Evolutionary conservation across 306 rosid genomes (phyloP).

Genomic region (Trifolium dubium): DNA sequence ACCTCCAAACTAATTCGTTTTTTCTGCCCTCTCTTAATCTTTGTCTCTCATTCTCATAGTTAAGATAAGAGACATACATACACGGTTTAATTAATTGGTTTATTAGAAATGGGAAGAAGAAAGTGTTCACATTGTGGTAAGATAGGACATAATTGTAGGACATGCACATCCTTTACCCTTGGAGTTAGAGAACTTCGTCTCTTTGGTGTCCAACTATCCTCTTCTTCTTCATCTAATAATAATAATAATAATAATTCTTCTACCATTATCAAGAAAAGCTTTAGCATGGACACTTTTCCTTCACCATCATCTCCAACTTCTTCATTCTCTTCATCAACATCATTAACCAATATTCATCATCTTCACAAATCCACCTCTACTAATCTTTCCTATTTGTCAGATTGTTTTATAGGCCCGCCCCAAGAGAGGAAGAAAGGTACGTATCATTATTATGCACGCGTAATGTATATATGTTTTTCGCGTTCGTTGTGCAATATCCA

Average conservation of each 20-base stretch:
- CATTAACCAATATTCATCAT: slow-evolving; percentile 28
- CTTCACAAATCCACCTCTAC: slow-evolving; percentile 46
- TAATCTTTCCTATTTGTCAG: slow-evolving; percentile 70
- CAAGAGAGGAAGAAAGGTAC: slow-evolving; percentile 81
- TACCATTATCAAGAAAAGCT: slow-evolving; percentile 66
- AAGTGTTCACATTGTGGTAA: slow-evolving; percentile 98
- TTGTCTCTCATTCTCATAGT: slow-evolving; percentile 1
- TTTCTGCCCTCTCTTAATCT: slow-evolving; percentile 37
- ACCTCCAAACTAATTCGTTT: slow-evolving; percentile 52
- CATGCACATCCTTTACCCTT: slow-evolving; percentile 64
- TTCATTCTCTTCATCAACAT: slow-evolving; percentile 43
- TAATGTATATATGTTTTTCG: too few species aligned
- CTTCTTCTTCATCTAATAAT: neutral
- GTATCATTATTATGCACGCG: too few species aligned
- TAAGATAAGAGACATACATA: neutral
- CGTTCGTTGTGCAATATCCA: too few species aligned
- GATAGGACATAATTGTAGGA: slow-evolving; percentile 92
- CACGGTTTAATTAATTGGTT: neutral
- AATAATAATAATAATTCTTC: neutral
- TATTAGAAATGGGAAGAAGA: slow-evolving; percentile 76
- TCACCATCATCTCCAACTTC: slow-evolving; percentile 53
- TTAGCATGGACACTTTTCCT: slow-evolving; percentile 68
- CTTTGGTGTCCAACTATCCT: slow-evolving; percentile 81
- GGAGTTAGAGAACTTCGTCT: slow-evolving; percentile 64
- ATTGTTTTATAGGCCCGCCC: slow-evolving; percentile 58